Conservation (phyloP, 768 basidiomycete genomes). For the Sistotremastrum niveocremeum region DNA sequence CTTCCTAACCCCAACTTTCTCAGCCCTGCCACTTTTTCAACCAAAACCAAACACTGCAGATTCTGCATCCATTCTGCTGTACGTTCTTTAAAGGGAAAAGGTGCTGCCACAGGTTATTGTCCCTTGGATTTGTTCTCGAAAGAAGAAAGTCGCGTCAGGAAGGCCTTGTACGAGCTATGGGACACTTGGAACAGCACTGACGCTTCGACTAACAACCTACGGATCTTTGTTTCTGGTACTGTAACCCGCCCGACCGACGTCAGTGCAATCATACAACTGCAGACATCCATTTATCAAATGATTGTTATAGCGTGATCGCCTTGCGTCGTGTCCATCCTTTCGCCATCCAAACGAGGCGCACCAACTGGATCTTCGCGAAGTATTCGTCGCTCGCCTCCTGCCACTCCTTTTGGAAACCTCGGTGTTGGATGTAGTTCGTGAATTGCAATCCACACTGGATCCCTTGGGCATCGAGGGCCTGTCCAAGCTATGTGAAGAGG, state of each 20-base stretch:
- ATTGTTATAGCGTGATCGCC: neutral
- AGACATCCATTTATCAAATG: neutral
- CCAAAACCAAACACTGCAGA: constrained; percentile 69
- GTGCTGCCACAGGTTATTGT: constrained; percentile 46
- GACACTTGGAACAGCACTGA: constrained; percentile 51
- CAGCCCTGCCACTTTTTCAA: constrained; percentile 36
- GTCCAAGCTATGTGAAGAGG: constrained; percentile 13
- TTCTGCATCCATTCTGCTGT: constrained; percentile 80
- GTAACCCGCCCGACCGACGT: constrained; percentile 47
- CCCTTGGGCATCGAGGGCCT: constrained; percentile 78
- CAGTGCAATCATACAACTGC: constrained; percentile 11
- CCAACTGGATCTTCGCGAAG: constrained; percentile 26
- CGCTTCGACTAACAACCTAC: constrained; percentile 68
- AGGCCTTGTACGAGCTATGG: constrained; percentile 62
- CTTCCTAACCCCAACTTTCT: constrained; percentile 52
- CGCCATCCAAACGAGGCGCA: constrained; percentile 4
- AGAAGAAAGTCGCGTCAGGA: constrained; percentile 41
- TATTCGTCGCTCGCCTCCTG: constrained; percentile 37
- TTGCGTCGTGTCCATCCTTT: constrained; percentile 5
- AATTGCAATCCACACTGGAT: constrained; percentile 67
- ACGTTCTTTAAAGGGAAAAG: constrained; percentile 26
- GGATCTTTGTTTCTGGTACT: constrained; percentile 59
- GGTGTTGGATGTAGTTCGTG: constrained; percentile 38
- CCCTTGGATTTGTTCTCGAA: constrained; percentile 85
- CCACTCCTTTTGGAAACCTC: constrained; percentile 35